These are phyloP conservation scores for Juglanconis oblonga DNA, from an alignment of 2,329 filamentous ascomycete genomes.

Conservation along the genomic window DNA sequence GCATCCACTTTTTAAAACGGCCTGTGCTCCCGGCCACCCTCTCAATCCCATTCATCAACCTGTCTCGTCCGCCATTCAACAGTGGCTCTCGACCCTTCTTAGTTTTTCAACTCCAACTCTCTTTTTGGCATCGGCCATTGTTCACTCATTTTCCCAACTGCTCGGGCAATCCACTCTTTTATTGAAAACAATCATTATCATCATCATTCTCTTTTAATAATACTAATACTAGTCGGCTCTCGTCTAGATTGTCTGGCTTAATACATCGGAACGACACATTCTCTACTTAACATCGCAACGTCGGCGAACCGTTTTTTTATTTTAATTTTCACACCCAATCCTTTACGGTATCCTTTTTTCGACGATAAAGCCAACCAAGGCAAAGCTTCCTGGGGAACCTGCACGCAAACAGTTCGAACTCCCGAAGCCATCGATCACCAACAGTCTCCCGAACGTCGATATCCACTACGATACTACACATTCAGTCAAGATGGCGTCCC, in stretches of 20 bases:
- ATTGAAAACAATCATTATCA: conserved; percentile 1
- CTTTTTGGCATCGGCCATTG: conserved; percentile 49
- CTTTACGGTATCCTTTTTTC: conserved; percentile 19
- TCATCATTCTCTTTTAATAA: conserved; percentile 57
- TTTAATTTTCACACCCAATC: conserved; percentile 25
- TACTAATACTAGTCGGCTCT: conserved; percentile 50
- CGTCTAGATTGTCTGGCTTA: conserved; percentile 32
- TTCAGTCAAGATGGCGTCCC: conserved; percentile 31
- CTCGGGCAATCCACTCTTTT: conserved; percentile 35
- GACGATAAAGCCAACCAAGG: conserved; percentile 23
- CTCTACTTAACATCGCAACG: not conserved
- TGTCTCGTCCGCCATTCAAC: conserved; percentile 12
- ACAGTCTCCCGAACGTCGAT: conserved; percentile 19
- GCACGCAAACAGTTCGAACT: conserved; percentile 17
- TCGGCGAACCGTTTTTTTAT: conserved; percentile 21
- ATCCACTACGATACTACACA: conserved; percentile 22
- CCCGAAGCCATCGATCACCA: not conserved
- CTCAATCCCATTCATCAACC: conserved; percentile 18
- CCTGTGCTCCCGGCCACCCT: conserved; percentile 21
- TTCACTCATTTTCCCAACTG: conserved; percentile 51
- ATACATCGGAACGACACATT: conserved; percentile 27
- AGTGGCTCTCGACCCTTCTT: conserved; percentile 14
- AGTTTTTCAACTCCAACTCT: not conserved
- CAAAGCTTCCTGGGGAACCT: conserved; percentile 53
- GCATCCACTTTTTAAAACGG: conserved; percentile 19